Evolutionary conservation across 2,329 filamentous ascomycete genomes (phyloP), one percentile per base, ranked within the genome.

Genomic region (Ascosphaera apis): DNA sequence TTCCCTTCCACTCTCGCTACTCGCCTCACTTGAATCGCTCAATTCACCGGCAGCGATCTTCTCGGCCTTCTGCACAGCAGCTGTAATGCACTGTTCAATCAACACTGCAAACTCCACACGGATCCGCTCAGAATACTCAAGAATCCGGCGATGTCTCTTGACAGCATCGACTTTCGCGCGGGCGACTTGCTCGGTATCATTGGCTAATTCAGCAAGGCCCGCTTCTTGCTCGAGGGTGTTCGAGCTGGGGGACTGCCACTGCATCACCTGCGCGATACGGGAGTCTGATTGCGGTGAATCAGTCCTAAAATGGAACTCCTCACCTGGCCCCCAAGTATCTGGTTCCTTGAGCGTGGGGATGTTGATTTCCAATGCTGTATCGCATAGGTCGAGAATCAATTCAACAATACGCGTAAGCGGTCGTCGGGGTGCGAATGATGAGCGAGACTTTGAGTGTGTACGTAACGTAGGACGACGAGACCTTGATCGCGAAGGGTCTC

Each of bases 261-360:
- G 83, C 44, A 91, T 55, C 4, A 98, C 84, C 53, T 98, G 88
- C 1, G 80, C 79, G 45, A 95, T 91, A 21, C 86, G 75, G 31
- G 81, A 88, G 52, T 98, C 88, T 0, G 91, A 98, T 49, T 93
- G 81, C 0, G 88, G 88, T 3, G 88, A 98, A 50, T 93, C 79
- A 0, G 86, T 92, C 33, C 86, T 73, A 42, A 95, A 73, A n/a
- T 32, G 31, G 8, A 32, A 32, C 42, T 92, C 83, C 34, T 78
- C 76, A 5, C 58, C 56, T 28, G 69, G 65, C 33, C 65, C 59
- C n/a, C 16, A 32, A 25, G 69, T 64, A 6, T 73, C 68, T 3
- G 71, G 66, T 44, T 95, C 86, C 49, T 92, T 95, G 56, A 98
- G 78, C 4, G 84, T 76, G 4, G 88, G 86, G 3, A 81, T 84